phyloP scores from a whole-genome alignment of 2,329 filamentous ascomycete species.

The Ceratocystis cubensis region DNA sequence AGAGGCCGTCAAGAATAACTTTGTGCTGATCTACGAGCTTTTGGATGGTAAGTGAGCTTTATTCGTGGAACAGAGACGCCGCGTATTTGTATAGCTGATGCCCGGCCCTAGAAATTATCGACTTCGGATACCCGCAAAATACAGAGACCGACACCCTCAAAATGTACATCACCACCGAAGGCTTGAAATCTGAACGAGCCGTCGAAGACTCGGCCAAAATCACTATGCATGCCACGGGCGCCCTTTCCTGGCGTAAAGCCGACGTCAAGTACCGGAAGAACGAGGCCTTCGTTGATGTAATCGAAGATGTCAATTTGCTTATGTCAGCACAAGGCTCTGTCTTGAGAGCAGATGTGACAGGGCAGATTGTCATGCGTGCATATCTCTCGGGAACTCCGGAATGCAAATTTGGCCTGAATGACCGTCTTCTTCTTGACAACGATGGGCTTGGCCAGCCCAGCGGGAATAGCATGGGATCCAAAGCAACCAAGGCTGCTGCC shows the following conservation, averaged over 20 bases:
- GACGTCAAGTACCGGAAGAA: slow-evolving; percentile 99
- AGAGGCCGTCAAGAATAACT: slow-evolving; percentile 99
- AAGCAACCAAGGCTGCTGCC: slow-evolving; percentile 88
- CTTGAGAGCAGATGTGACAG: slow-evolving; percentile 87
- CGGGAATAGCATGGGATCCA: slow-evolving; percentile 67
- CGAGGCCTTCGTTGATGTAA: slow-evolving; percentile 97
- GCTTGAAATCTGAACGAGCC: slow-evolving; percentile 79
- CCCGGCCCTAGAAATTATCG: slow-evolving; percentile 67
- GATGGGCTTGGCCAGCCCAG: slow-evolving; percentile 38
- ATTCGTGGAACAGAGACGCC: background rate
- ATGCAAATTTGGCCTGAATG: slow-evolving; percentile 97
- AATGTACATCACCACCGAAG: slow-evolving; percentile 99
- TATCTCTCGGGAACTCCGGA: slow-evolving; percentile 94
- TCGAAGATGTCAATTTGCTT: slow-evolving; percentile 95
- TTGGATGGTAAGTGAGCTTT: slow-evolving; percentile 55
- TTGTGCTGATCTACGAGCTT: slow-evolving; percentile 94
- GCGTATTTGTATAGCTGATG: background rate
- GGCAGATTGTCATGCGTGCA: slow-evolving; percentile 96
- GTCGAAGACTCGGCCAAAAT: slow-evolving; percentile 93
- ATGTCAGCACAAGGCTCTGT: slow-evolving; percentile 98
- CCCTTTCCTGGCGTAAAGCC: slow-evolving; percentile 88
- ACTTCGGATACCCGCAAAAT: slow-evolving; percentile 98
- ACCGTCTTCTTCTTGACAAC: slow-evolving; percentile 78
- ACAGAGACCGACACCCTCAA: slow-evolving; percentile 97
- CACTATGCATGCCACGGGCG: slow-evolving; percentile 97